Evolutionary conservation across 1,139 yeast genomes (phyloP), one percentile per base, ranked within the genome.

Genomic region (Sporopachydermia cereana): DNA sequence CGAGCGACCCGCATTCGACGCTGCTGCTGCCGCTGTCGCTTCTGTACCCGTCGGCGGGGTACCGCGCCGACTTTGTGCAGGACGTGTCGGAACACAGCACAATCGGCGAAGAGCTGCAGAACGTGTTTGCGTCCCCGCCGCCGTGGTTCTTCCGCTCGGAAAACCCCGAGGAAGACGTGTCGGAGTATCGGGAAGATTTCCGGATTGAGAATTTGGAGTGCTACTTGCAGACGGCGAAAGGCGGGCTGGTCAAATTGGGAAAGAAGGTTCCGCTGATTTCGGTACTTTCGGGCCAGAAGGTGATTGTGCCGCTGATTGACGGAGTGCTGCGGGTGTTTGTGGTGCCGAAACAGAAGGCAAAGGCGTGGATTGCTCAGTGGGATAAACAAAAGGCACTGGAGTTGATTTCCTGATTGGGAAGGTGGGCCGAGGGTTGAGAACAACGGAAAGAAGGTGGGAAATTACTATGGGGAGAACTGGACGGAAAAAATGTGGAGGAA

Each of bases 221-320:
- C 20, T 89, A 71, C 59, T 79, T 85, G 77, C 96, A 86, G 60
- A 86, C 96, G 0, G 71, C 66, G 41, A 58, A 77, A 2, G 96
- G 96, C 39, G 97, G 97, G 0, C 68, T 91, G 49, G 79, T 89
- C 39, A 86, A 85, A 61, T 77, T 84, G 1, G 96, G 96, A 36
- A 84, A 81, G 59, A 85, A 84, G 53, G 74, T 79, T 23, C 68
- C 84, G 1, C 61, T 89, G 24, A 75, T 76, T 52, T 73, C 75
- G 48, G 82, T 82, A 0, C 67, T 88, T 50, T 72, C 77, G 64
- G 72, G 77, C 46, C 76, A 74, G 41, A 62, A 65, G 9, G 85
- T 95, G 5, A 71, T 69, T 39, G 77, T 85, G 3, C 96, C 96
- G 2, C 63, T 89, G 41, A 79, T 89, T 50, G 96, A 89, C 57